These are phyloP conservation scores for Psidium friedrichsthalianum DNA, from an alignment of 345 rosid genomes.

Conservation along the genomic window DNA sequence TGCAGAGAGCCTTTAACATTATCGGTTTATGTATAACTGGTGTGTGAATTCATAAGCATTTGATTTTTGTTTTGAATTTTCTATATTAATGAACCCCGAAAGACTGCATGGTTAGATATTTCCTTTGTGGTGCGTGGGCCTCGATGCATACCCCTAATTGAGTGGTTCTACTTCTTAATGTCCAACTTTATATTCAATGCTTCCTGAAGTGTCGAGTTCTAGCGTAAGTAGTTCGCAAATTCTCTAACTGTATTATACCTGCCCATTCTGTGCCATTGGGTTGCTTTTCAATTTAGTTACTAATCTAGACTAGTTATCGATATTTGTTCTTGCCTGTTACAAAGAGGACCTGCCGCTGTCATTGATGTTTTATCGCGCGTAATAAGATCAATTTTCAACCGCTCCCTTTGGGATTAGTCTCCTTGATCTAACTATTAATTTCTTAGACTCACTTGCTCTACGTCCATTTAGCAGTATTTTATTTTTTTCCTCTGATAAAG, in stretches of 20 bases:
- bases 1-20: background rate
- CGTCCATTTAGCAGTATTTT: background rate
- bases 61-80: background rate
- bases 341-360: background rate
- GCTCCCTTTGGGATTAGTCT: background rate
- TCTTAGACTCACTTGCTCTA: background rate
- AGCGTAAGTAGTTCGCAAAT: background rate
- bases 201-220: background rate
- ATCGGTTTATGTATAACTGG: background rate
- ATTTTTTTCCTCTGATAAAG: background rate
- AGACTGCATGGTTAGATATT: background rate
- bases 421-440: background rate
- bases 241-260: background rate
- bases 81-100: background rate
- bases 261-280: background rate
- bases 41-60: background rate
- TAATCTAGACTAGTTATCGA: background rate
- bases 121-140: background rate
- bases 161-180: background rate
- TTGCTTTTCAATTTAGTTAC: background rate
- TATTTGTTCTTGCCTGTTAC: background rate
- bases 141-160: background rate
- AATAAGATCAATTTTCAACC: background rate
- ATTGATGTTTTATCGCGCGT: background rate
- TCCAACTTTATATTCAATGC: background rate